Evolutionary conservation across 345 rosid species (phyloP), one percentile per base, ranked within the genome.

Genomic region (Bruguiera sexangula): DNA sequence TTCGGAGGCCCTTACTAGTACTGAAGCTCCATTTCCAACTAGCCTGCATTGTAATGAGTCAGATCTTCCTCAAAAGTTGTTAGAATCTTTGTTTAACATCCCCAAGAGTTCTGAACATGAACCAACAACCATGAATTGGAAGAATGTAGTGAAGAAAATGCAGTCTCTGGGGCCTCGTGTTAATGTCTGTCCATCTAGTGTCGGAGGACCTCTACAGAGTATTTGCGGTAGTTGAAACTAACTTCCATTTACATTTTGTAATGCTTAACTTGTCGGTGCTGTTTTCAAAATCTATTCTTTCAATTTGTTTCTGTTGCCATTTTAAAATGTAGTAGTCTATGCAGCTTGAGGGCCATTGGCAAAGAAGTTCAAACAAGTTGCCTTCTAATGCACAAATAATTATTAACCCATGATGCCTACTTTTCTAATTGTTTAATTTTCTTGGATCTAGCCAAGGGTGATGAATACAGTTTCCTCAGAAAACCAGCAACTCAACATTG

Each of bases 111-210:
- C 87, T 68, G 86, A 87, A 73, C 85, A 78, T 30, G 95, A 89
- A 80, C 86, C 91, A 60, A 72, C 77, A 75, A 80, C 89, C 43
- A 88, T 91, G 97, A 84, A 81, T 79, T 94, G 98, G 98, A 87
- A 85, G 82, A 83, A 86, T 64, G 85, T 91, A 61, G 92, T 84
- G 53, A 94, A 86, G 83, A 91, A 94, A 81, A 74, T 91, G 91
- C 89, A 83, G 75, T 80, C 84, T 22, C 82, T 93, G 75, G 85
- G 86, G 61, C 82, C 81, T 67, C 82, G 69, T 71, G 48, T 78
- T 75, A 87, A 85, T 81, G 68, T 70, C 72, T 68, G 71, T 77
- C 69, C 75, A 27, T 80, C 89, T 80, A 75, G 72, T 69, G 79
- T 73, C 64, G 75, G 74, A 72, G 83, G 77, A 65, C 59, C 77